Base-by-base conservation (phyloP, 805 yeast genomes). In the Saccharomycopsis lassenensis region DNA sequence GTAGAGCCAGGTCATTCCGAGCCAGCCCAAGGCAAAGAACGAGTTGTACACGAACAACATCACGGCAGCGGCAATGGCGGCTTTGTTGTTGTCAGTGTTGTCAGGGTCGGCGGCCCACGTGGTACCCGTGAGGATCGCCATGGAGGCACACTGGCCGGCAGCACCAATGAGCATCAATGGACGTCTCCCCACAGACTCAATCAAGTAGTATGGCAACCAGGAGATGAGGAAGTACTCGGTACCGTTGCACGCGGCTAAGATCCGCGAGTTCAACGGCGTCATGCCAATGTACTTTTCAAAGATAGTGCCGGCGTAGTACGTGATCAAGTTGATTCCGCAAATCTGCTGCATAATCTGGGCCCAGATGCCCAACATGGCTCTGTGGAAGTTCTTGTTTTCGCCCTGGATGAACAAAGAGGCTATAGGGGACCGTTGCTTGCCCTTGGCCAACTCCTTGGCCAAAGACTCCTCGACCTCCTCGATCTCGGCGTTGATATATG, bases 181-280 rank as follows among this genome's bases (percentile, higher is more conserved):
- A 57, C 87, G 70, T 67, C 91, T 74, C 50, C 87, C 89, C 23
- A 77, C 45, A 48, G 59, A 63, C 48, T 76, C 83, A 49, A 75
- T 59, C 40, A 73, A 51, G 56, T 63, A 74, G 46, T 74, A 69
- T 1, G 80, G 67, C 23, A 80, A 77, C 23, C 55, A 47, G 29
- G 75, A 67, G 35, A 67, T 60, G 5, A 74, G 40, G 10, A 77
- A 74, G 48, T 74, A 74, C 33, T 74, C 59, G 33, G 78, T 70
- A 29, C 80, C 63, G 45, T 71, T 71, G 27, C 73, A 72, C 60
- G 80, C 81, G 49, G 81, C 81, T 48, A 77, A 61, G 45, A 75
- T 61, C 54, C 74, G 63, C 16, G 81, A 59, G 48, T 71, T 57
- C 52, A 71, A 64, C 54, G 72, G 62, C 16, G 58, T 59, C 46